These are phyloP conservation scores for Trametes maxima DNA, from an alignment of 768 basidiomycete species.

Conservation along the genomic window DNA sequence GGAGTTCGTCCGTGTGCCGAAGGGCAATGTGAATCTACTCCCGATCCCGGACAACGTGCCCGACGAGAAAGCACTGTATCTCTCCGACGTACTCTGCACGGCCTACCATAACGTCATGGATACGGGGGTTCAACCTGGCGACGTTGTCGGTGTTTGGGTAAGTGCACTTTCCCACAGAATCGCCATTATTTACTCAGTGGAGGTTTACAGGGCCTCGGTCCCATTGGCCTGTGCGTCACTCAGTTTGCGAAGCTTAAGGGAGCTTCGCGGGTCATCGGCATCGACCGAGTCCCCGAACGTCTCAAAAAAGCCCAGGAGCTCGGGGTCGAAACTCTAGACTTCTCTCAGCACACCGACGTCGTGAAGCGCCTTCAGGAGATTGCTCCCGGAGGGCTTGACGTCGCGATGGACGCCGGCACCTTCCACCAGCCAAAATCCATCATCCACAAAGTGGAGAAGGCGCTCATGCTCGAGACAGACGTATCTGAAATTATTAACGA, in stretches of 20 bases:
- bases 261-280: slow-evolving; percentile 68
- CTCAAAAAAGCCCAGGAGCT: slow-evolving; percentile 48
- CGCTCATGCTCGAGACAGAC: slow-evolving; percentile 76
- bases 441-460: slow-evolving; percentile 67
- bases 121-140: slow-evolving; percentile 71
- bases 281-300: slow-evolving; percentile 60
- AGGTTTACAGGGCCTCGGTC: slow-evolving; percentile 55
- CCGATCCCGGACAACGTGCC: slow-evolving; percentile 66
- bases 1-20: slow-evolving; percentile 72
- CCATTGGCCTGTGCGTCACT: slow-evolving; percentile 63
- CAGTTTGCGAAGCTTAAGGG: slow-evolving; percentile 69
- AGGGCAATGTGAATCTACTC: slow-evolving; percentile 71
- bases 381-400: slow-evolving; percentile 66
- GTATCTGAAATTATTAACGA: slow-evolving; percentile 65
- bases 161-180: slow-evolving; percentile 22
- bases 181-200: background rate
- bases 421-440: slow-evolving; percentile 74
- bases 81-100: slow-evolving; percentile 68
- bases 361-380: slow-evolving; percentile 59
- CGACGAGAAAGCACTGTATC: slow-evolving; percentile 61
- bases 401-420: slow-evolving; percentile 59
- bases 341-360: slow-evolving; percentile 51
- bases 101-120: slow-evolving; percentile 76
- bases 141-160: slow-evolving; percentile 74
- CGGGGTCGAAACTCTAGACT: slow-evolving; percentile 61